These are phyloP conservation scores for Leccinum variabile DNA, from an alignment of 1,284 basidiomycete genomes.

Conservation along the genomic window DNA sequence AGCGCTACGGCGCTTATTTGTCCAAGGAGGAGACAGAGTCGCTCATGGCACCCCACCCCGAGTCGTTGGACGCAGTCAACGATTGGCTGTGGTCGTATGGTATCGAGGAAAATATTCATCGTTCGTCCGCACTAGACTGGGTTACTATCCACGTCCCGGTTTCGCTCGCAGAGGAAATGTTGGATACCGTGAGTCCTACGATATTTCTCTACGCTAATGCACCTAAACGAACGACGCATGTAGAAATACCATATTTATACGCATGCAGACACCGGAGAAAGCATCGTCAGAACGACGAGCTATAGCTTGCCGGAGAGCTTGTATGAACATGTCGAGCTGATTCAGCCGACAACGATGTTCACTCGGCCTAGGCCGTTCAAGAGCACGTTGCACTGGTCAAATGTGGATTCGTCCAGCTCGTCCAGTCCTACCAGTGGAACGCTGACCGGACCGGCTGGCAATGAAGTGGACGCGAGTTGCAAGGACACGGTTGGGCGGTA, in stretches of 20 bases:
- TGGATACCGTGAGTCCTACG: conserved; percentile 54
- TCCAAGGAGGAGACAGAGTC: conserved; percentile 63
- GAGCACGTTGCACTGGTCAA: conserved; percentile 44
- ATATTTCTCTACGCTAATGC: not conserved
- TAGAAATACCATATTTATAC: conserved; percentile 66
- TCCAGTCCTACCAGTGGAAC: conserved; percentile 17
- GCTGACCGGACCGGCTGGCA: conserved; percentile 33
- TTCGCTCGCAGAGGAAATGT: conserved; percentile 61
- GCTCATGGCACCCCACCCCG: conserved; percentile 56
- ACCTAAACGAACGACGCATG: not conserved
- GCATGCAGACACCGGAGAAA: conserved; percentile 52
- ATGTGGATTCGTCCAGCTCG: not conserved
- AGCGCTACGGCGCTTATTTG: conserved; percentile 66
- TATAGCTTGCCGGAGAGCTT: conserved; percentile 68
- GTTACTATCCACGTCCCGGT: conserved; percentile 60
- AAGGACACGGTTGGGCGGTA: conserved; percentile 39
- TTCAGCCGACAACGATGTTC: conserved; percentile 78
- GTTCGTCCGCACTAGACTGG: conserved; percentile 71
- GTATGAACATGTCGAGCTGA: conserved; percentile 63
- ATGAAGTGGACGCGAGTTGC: conserved; percentile 51
- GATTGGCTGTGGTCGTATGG: conserved; percentile 65
- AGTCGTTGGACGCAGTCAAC: conserved; percentile 54
- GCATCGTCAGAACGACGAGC: conserved; percentile 61
- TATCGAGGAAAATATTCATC: conserved; percentile 46
- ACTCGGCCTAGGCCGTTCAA: conserved; percentile 48